phyloP scores from a whole-genome alignment of 768 basidiomycete species.

The Cubamyces lactineus region DNA sequence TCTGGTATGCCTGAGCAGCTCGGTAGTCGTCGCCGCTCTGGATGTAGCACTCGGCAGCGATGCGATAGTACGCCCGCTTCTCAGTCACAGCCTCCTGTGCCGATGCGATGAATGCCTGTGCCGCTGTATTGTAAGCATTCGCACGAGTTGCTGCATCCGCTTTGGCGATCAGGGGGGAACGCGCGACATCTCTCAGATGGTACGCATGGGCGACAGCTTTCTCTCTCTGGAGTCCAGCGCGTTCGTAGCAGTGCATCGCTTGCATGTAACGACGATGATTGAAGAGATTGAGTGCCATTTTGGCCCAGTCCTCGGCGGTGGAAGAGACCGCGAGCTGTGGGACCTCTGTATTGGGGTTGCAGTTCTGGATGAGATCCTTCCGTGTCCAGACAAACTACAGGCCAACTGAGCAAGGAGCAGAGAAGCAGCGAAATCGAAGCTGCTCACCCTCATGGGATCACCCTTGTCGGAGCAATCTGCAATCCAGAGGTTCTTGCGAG shows the following conservation, averaged over 20 bases:
- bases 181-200: conserved; percentile 55
- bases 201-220: conserved; percentile 55
- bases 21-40: conserved; percentile 33
- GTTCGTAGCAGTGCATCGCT: conserved; percentile 56
- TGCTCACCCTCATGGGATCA: conserved; percentile 60
- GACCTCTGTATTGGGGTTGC: conserved; percentile 49
- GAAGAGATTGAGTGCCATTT: conserved; percentile 45
- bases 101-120: conserved; percentile 51
- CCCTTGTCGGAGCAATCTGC: conserved; percentile 60
- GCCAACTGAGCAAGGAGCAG: not conserved
- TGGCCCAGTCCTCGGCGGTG: conserved; percentile 49
- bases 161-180: conserved; percentile 32
- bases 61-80: conserved; percentile 30
- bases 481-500: conserved; percentile 72
- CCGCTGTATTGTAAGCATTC: conserved; percentile 48
- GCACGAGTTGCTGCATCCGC: conserved; percentile 31
- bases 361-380: conserved; percentile 49
- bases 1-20: conserved; percentile 50
- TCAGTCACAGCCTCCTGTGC: conserved; percentile 37
- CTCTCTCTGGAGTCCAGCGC: conserved; percentile 48
- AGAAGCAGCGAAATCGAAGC: not conserved
- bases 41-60: conserved; percentile 32
- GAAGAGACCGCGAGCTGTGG: conserved; percentile 61
- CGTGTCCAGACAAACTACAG: conserved; percentile 55
- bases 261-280: conserved; percentile 51